A percentile compares a stretch with the other conserved stretches of the same genome.
Conservation (phyloP, 2,329 filamentous ascomycete species). For the Fusarium siculi region DNA sequence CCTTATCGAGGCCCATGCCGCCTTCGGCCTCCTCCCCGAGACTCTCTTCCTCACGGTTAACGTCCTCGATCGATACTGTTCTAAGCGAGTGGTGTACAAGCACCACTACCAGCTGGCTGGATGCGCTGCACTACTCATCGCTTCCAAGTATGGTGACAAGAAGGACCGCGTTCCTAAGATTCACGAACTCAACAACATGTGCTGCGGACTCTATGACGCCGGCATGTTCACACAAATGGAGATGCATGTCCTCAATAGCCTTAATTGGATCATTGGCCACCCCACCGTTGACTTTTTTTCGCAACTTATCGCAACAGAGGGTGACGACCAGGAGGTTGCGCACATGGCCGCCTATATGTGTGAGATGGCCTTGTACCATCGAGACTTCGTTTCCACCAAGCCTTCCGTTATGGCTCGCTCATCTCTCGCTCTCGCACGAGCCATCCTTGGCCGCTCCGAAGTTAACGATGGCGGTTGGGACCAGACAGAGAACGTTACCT, state of each 20-base stretch:
- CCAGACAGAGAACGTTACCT: slow-evolving; percentile 74
- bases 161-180: slow-evolving; percentile 99
- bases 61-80: slow-evolving; percentile 97
- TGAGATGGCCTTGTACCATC: slow-evolving; percentile 95
- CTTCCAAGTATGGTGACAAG: slow-evolving; percentile 98
- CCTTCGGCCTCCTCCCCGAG: slow-evolving; percentile 92
- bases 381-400: slow-evolving; percentile 93
- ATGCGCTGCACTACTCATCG: slow-evolving; percentile 94
- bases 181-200: slow-evolving; percentile 98
- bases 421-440: slow-evolving; percentile 85
- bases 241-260: slow-evolving; percentile 97
- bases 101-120: slow-evolving; percentile 98
- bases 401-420: slow-evolving; percentile 92
- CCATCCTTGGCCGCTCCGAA: slow-evolving; percentile 84
- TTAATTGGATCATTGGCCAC: slow-evolving; percentile 96
- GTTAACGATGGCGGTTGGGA: slow-evolving; percentile 81
- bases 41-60: slow-evolving; percentile 97
- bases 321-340: slow-evolving; percentile 85
- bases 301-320: slow-evolving; percentile 85
- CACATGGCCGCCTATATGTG: slow-evolving; percentile 95
- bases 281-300: slow-evolving; percentile 96
- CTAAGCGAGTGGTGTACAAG: slow-evolving; percentile 97
- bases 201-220: slow-evolving; percentile 96
- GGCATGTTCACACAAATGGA: slow-evolving; percentile 99
- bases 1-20: slow-evolving; percentile 94